These are phyloP conservation scores for Jacaranda mimosifolia DNA, from an alignment of 257 asterid genomes.

Conservation along the genomic window DNA sequence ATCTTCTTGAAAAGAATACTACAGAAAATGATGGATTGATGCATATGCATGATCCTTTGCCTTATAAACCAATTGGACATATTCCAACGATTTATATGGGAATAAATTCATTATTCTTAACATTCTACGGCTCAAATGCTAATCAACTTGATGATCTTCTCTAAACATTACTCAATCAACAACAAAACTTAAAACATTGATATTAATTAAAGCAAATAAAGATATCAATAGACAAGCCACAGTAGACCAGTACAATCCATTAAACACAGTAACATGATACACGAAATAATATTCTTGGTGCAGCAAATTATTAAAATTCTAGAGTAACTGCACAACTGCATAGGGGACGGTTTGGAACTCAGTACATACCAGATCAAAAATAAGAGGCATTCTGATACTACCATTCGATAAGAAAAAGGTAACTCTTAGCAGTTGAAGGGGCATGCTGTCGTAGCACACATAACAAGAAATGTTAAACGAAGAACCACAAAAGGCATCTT, in stretches of 20 bases:
- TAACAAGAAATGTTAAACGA: neutral
- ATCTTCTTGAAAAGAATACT: neutral
- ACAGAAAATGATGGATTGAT: neutral
- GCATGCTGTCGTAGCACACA: neutral
- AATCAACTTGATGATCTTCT: conserved; percentile 12
- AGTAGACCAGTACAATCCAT: neutral
- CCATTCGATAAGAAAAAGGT: neutral
- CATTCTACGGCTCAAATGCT: neutral
- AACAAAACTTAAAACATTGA: neutral
- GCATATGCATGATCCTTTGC: neutral
- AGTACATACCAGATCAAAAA: conserved; percentile 21
- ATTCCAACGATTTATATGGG: conserved; percentile 1
- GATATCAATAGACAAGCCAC: neutral
- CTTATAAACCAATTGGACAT: conserved; percentile 13
- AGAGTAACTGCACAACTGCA: conserved; percentile 1
- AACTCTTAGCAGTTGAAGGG: neutral
- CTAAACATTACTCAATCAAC: neutral
- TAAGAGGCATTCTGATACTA: neutral
- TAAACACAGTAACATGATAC: neutral
- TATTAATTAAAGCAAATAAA: conserved; percentile 4
- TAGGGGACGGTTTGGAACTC: neutral
- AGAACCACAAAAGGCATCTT: neutral
- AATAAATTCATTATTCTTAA: neutral
- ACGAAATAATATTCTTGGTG: too few relatives aligned
- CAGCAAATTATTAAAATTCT: neutral